Evolutionary conservation across 2,329 filamentous ascomycete species (phyloP).

Genomic region (Triangularia setosa): DNA sequence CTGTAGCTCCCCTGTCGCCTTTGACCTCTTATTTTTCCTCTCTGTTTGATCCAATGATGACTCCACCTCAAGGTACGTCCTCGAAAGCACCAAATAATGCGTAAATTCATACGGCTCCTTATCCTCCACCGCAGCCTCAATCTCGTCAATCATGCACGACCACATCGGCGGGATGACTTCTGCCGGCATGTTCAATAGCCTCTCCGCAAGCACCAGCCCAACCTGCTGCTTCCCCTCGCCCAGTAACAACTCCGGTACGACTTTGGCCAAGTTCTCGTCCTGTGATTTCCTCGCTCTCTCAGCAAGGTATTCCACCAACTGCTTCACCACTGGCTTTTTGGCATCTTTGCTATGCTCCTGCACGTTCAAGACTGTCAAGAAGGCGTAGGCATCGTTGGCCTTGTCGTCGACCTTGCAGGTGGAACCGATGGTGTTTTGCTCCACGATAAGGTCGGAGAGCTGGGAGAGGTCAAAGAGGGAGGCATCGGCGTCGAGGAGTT

Average conservation of each 20-base stretch:
- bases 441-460: constrained; percentile 79
- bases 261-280: constrained; percentile 45
- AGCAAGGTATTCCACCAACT: constrained; percentile 67
- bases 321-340: constrained; percentile 62
- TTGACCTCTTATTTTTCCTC: constrained; percentile 63
- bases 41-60: constrained; percentile 71
- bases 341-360: constrained; percentile 73
- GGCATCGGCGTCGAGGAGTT: constrained; percentile 87
- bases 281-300: constrained; percentile 42
- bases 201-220: constrained; percentile 84
- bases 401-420: constrained; percentile 97
- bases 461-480: constrained; percentile 82
- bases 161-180: constrained; percentile 93
- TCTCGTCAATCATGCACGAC: constrained; percentile 87
- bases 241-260: constrained; percentile 54
- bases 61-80: constrained; percentile 85
- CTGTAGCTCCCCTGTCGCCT: constrained; percentile 60
- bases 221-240: constrained; percentile 48
- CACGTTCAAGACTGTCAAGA: constrained; percentile 83
- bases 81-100: constrained; percentile 87
- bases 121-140: constrained; percentile 81
- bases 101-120: constrained; percentile 90
- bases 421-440: constrained; percentile 82
- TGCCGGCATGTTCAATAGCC: constrained; percentile 93
- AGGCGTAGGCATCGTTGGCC: constrained; percentile 86